Evolutionary conservation across 257 asterid species (phyloP).

Genomic region (Oldenlandia corymbosa): DNA sequence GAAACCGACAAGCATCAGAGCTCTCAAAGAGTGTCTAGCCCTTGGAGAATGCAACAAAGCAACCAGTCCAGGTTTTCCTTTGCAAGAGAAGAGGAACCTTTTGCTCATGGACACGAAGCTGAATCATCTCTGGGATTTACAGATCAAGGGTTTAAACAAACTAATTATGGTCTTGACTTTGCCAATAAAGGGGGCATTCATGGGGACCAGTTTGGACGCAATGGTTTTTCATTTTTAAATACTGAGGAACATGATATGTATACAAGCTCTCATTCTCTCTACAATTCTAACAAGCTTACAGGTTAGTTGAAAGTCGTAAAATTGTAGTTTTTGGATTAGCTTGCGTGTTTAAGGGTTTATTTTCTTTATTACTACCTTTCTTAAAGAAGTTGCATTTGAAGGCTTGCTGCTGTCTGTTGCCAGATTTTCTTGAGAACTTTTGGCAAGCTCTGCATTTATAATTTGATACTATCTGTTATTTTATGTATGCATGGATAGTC

Average conservation of each 20-base stretch:
- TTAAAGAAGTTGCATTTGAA: neutral
- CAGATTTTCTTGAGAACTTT: neutral
- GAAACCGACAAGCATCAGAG: slow-evolving; percentile 48
- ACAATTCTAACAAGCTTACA: slow-evolving; percentile 48
- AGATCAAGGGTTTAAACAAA: slow-evolving; percentile 46
- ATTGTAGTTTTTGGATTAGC: neutral
- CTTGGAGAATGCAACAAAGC: slow-evolving; percentile 57
- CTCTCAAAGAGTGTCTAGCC: slow-evolving; percentile 47
- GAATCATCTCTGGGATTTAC: slow-evolving; percentile 36
- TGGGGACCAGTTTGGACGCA: slow-evolving; percentile 41
- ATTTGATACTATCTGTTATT: neutral
- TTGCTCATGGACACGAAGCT: slow-evolving; percentile 29
- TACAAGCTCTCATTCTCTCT: slow-evolving; percentile 38
- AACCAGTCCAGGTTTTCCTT: slow-evolving; percentile 88
- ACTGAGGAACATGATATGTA: slow-evolving; percentile 47
- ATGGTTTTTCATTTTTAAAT: slow-evolving; percentile 43
- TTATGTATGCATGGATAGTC: neutral
- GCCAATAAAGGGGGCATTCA: slow-evolving; percentile 38
- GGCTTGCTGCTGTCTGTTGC: neutral
- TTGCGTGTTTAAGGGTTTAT: neutral
- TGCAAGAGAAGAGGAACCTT: slow-evolving; percentile 75
- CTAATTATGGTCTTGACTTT: slow-evolving; percentile 38
- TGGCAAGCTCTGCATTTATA: neutral
- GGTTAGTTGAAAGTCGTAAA: slow-evolving; percentile 37
- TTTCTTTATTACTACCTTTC: neutral